Percentiles rank a stretch among this genome's conserved stretches.
Conservation (phyloP, 148 eudicot genomes). For the Rhododendron kiyosumense region DNA sequence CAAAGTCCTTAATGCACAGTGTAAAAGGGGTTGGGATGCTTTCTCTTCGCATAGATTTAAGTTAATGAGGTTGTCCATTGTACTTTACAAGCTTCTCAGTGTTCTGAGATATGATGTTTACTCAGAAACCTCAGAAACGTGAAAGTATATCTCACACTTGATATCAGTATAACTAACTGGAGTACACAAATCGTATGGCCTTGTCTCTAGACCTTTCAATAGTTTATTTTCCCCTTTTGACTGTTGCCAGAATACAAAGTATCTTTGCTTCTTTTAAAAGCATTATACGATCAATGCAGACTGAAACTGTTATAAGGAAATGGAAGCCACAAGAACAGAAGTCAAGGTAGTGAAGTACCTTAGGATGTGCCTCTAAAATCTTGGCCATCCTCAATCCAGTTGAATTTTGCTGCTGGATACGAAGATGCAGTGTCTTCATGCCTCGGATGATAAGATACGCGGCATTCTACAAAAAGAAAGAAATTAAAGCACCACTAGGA, state of each 20-base stretch:
- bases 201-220: background rate
- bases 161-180: background rate
- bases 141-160: background rate
- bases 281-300: background rate
- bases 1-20: background rate
- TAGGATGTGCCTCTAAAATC: conserved; percentile 93
- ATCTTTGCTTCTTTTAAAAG: background rate
- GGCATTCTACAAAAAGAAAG: conserved; percentile 64
- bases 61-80: background rate
- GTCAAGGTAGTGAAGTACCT: conserved; percentile 34
- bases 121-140: background rate
- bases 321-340: background rate
- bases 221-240: background rate
- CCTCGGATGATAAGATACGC: conserved; percentile 78
- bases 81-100: background rate
- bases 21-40: background rate
- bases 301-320: background rate
- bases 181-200: background rate
- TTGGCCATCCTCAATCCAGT: conserved; percentile 88
- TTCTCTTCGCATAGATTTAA: background rate
- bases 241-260: background rate
- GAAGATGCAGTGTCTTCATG: conserved; percentile 88
- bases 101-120: background rate
- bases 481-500: background rate
- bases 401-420: conserved; percentile 81